Percentiles rank a stretch among this genome's conserved stretches.
Conservation (phyloP, 192 early-diverging fungal species). For the Backusella morwellensis region DNA sequence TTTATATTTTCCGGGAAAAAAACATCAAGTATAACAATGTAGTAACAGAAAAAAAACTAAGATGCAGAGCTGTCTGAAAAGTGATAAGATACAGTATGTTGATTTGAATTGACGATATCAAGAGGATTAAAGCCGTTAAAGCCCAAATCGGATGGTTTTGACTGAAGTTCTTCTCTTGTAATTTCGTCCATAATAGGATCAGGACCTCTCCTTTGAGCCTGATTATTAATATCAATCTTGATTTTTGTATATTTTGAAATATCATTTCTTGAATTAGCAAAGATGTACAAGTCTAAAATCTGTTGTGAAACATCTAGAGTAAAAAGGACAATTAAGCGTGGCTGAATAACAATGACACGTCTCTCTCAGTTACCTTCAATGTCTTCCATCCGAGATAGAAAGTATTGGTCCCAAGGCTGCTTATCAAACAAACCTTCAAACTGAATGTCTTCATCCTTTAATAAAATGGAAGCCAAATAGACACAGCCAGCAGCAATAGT, state of each 20-base stretch:
- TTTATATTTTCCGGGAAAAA: neutral
- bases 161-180: constrained; percentile 12
- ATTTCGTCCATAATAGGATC: constrained; percentile 21
- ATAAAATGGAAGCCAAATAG: constrained; percentile 50
- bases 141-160: constrained; percentile 14
- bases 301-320: constrained; percentile 47
- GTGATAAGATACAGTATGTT: constrained; percentile 34
- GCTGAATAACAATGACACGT: neutral
- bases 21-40: neutral
- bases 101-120: constrained; percentile 30
- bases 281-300: constrained; percentile 50
- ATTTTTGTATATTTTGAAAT: constrained; percentile 39
- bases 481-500: constrained; percentile 62
- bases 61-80: constrained; percentile 14
- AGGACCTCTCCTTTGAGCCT: constrained; percentile 22
- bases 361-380: constrained; percentile 49
- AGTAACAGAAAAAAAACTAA: neutral
- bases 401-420: constrained; percentile 48
- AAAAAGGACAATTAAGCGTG: neutral
- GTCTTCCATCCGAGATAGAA: constrained; percentile 49
- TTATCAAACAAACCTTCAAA: constrained; percentile 35
- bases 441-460: constrained; percentile 26
- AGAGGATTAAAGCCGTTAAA: constrained; percentile 16
- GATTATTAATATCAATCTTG: constrained; percentile 50
- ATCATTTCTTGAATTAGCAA: constrained; percentile 31